phyloP scores from a whole-genome alignment of 345 rosid species.

The Salix arbutifolia region DNA sequence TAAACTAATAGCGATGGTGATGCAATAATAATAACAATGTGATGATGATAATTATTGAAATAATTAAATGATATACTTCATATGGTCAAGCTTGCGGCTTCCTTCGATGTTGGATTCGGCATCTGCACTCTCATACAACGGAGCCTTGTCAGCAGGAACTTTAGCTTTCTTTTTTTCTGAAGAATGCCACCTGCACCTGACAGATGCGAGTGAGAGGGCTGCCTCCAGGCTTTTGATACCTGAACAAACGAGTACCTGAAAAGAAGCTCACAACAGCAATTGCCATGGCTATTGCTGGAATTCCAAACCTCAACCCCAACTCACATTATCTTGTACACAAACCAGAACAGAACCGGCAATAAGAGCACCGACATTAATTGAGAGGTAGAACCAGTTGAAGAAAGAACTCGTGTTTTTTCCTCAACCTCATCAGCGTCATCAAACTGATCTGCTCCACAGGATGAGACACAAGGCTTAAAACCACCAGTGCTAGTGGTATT shows the following conservation, averaged over 20 bases:
- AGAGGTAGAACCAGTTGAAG: constrained; percentile 58
- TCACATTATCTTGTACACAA: constrained; percentile 49
- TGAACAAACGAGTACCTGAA: constrained; percentile 38
- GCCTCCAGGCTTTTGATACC: constrained; percentile 49
- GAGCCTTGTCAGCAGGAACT: constrained; percentile 26
- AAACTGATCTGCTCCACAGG: constrained; percentile 61
- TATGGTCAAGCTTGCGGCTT: constrained; percentile 47
- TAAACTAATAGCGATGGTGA: too few relatives aligned
- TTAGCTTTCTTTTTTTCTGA: constrained; percentile 23
- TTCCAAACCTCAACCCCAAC: constrained; percentile 56
- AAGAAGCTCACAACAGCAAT: constrained; percentile 46
- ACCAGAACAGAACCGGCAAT: constrained; percentile 45
- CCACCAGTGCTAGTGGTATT: constrained; percentile 47
- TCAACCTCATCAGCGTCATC: constrained; percentile 39
- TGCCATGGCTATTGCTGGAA: constrained; percentile 53
- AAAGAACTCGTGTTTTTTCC: constrained; percentile 41
- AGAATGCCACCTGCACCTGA: constrained; percentile 48
- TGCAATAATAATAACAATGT: too few relatives aligned
- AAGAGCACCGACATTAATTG: constrained; percentile 45
- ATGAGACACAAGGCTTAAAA: constrained; percentile 59
- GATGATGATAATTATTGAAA: too few relatives aligned
- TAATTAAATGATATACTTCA: background rate
- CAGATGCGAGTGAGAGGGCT: constrained; percentile 44
- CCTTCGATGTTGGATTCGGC: constrained; percentile 32
- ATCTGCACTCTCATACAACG: constrained; percentile 34